A percentile compares a stretch with the other conserved stretches of the same genome.
Evolutionary conservation across 257 asterid species (phyloP).

Genomic region (Solanum chiquidenum): DNA sequence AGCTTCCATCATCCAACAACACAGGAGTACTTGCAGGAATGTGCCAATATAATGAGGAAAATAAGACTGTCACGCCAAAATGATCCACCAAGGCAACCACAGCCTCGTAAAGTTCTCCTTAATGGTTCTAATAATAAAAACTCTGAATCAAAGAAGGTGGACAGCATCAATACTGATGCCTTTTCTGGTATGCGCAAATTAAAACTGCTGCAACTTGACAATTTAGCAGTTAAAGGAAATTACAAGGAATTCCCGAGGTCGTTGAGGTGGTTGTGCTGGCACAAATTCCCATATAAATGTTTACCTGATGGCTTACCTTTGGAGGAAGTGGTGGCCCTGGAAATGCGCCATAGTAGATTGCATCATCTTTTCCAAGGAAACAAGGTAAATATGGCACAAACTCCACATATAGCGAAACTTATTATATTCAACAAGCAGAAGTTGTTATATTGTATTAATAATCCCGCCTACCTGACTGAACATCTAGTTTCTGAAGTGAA

Average conservation of each 20-base stretch:
- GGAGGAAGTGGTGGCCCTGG: not conserved
- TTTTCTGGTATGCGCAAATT: not conserved
- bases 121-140: not conserved
- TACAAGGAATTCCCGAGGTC: not conserved
- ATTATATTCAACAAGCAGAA: not conserved
- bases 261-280: slow-evolving; percentile 5
- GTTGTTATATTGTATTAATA: not conserved
- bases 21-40: not conserved
- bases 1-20: not conserved
- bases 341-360: slow-evolving; percentile 2
- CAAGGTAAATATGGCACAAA: not conserved
- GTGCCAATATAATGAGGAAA: not conserved
- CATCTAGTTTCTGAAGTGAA: not conserved
- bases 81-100: not conserved
- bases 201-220: not conserved
- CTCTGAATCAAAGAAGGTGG: not conserved
- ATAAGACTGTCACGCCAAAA: not conserved
- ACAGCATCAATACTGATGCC: not conserved
- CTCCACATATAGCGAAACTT: not conserved
- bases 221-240: not conserved
- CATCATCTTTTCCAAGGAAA: not conserved
- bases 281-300: not conserved
- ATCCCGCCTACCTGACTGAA: not conserved
- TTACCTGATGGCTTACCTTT: not conserved
- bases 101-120: not conserved